These are phyloP conservation scores for Rachicladosporium sp. DNA, from an alignment of 2,329 filamentous ascomycete species.

Conservation along the genomic window DNA sequence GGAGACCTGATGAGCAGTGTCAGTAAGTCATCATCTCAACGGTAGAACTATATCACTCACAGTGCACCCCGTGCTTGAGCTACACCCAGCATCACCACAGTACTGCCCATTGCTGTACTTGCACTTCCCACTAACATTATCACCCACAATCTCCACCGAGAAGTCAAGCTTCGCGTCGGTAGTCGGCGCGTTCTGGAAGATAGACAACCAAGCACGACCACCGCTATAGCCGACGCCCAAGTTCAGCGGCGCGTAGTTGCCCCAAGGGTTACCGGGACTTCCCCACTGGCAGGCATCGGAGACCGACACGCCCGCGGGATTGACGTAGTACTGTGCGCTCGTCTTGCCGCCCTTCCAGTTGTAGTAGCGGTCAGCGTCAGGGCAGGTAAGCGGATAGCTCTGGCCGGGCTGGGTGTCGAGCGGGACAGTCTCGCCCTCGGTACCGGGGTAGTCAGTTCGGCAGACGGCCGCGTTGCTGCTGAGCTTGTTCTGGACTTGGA, in stretches of 20 bases:
- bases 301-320: constrained; percentile 58
- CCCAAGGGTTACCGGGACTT: constrained; percentile 42
- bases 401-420: constrained; percentile 48
- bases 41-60: constrained; percentile 41
- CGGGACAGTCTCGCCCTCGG: constrained; percentile 76
- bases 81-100: constrained; percentile 38
- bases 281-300: constrained; percentile 69
- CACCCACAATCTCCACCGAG: constrained; percentile 64
- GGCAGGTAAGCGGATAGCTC: constrained; percentile 58
- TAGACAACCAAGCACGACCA: constrained; percentile 63
- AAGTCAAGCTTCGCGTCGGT: constrained; percentile 59
- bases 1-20: constrained; percentile 29
- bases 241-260: constrained; percentile 84
- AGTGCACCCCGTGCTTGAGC: constrained; percentile 56
- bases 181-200: constrained; percentile 75
- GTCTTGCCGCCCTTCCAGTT: constrained; percentile 61
- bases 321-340: constrained; percentile 94
- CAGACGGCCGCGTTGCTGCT: constrained; percentile 58
- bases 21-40: constrained; percentile 4
- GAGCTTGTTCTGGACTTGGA: constrained; percentile 67
- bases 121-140: constrained; percentile 48
- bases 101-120: constrained; percentile 54
- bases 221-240: constrained; percentile 64
- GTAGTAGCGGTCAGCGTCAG: constrained; percentile 62
- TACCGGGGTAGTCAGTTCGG: constrained; percentile 93